Evolutionary conservation across 495 filamentous ascomycete species (phyloP), one percentile per base, ranked within the genome.

Genomic region (Daldinia bambusicola): DNA sequence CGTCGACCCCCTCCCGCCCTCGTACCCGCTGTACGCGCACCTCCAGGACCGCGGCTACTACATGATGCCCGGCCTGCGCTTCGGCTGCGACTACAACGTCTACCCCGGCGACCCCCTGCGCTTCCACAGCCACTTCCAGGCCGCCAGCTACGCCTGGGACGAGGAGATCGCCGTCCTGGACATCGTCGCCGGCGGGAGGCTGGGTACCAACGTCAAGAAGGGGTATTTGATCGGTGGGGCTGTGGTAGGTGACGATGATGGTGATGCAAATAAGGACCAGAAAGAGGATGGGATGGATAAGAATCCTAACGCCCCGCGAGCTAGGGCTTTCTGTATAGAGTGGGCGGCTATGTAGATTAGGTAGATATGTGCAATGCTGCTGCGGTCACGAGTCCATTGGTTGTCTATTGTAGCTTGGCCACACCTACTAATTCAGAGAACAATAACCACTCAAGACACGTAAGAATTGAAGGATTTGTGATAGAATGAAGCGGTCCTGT

Each of bases 131-230:
- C 95, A 98, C 78, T 98, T 97, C 76, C 80, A 97, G 62, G 91
- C 89, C 26, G 89, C 88, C 18, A 88, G 90, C 32, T 84, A 90
- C 55, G 91, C 87, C 6, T 98, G 93, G 93, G 91, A 99, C 67
- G 85, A 98, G 70, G 86, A 95, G 75, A 88, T 98, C 56, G 84
- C 91, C 55, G 82, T 98, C 77, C 84, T 96, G 64, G 90, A 95
- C 69, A 81, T 99, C 22, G 88, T 98, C 37, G 91, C 88, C 16
- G 93, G 93, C 2, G 96, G 96, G 6, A 82, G 95, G 69, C 76
- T 99, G 68, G 95, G 93, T 0, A 98, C 96, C 13, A 91, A 92
- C 45, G 96, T 99, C 36, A 99, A 99, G 82, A 99, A 99, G 80
- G 91, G 91, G 2, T 98, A 91, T 79, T 80, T 99, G 59, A 84